Percentiles rank a stretch among this genome's conserved stretches.
phyloP scores from a whole-genome alignment of 345 rosid species.

The Salix exigua region DNA sequence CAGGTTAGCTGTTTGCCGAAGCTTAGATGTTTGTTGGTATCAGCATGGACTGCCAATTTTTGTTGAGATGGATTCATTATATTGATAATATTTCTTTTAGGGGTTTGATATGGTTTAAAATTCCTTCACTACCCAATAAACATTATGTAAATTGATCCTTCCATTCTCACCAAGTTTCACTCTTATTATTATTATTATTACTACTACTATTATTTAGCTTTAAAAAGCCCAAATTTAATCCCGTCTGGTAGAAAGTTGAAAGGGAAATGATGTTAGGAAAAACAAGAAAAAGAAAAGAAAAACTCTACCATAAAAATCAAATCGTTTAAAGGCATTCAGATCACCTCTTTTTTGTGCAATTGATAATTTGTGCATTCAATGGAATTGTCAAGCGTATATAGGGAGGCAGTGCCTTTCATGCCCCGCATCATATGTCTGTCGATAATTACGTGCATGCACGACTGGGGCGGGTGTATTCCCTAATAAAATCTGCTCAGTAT shows the following conservation, averaged over 20 bases:
- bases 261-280: neutral
- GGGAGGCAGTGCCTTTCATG: no score
- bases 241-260: neutral
- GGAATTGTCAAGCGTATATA: no score
- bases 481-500: no score
- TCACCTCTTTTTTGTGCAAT: no score
- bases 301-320: no score
- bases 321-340: no score
- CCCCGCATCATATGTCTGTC: no score
- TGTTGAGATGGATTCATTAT: slow-evolving; percentile 13
- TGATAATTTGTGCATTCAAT: no score
- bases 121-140: neutral
- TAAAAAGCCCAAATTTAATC: neutral
- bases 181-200: neutral
- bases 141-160: slow-evolving; percentile 19
- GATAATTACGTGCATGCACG: no score
- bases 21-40: slow-evolving; percentile 10
- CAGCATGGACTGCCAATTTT: neutral
- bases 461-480: no score
- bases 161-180: neutral
- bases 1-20: slow-evolving; percentile 19
- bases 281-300: no score
- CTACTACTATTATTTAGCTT: neutral
- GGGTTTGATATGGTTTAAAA: neutral
- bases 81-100: neutral